phyloP scores from a whole-genome alignment of 2,329 filamentous ascomycete species.

The Alternaria postmessia region DNA sequence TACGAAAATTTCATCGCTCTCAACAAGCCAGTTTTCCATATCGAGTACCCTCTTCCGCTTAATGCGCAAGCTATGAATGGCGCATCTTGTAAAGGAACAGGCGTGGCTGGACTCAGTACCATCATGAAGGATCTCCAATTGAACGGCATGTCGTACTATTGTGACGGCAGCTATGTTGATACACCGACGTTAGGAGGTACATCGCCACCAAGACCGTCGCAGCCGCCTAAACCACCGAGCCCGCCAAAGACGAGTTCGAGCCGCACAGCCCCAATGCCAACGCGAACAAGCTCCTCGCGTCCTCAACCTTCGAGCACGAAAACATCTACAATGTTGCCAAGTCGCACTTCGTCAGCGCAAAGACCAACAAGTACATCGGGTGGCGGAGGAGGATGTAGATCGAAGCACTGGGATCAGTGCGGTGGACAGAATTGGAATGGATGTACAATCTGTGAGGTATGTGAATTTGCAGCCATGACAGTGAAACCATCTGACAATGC shows the following conservation, averaged over 20 bases:
- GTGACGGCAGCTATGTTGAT: constrained; percentile 47
- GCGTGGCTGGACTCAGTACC: constrained; percentile 64
- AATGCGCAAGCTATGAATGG: constrained; percentile 37
- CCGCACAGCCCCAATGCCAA: constrained; percentile 4
- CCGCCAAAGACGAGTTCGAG: constrained; percentile 4
- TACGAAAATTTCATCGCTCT: constrained; percentile 38
- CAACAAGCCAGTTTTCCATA: constrained; percentile 45
- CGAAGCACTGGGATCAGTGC: constrained; percentile 45
- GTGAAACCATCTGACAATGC: not conserved
- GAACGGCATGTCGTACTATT: constrained; percentile 67
- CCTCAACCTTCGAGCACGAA: not conserved
- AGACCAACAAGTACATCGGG: constrained; percentile 35
- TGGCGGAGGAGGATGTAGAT: constrained; percentile 26
- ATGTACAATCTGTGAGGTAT: constrained; percentile 40
- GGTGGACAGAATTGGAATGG: constrained; percentile 43
- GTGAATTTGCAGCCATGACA: not conserved
- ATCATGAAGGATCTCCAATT: constrained; percentile 70
- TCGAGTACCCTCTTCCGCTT: constrained; percentile 48
- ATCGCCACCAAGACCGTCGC: not conserved
- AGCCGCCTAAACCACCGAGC: constrained; percentile 10
- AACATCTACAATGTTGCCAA: not conserved
- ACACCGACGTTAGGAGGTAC: constrained; percentile 40
- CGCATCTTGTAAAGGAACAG: constrained; percentile 49
- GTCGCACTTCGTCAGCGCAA: constrained; percentile 4
- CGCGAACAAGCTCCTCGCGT: not conserved